These are phyloP conservation scores for Schizonepeta tenuifolia DNA, from an alignment of 257 asterid genomes.

Conservation along the genomic window DNA sequence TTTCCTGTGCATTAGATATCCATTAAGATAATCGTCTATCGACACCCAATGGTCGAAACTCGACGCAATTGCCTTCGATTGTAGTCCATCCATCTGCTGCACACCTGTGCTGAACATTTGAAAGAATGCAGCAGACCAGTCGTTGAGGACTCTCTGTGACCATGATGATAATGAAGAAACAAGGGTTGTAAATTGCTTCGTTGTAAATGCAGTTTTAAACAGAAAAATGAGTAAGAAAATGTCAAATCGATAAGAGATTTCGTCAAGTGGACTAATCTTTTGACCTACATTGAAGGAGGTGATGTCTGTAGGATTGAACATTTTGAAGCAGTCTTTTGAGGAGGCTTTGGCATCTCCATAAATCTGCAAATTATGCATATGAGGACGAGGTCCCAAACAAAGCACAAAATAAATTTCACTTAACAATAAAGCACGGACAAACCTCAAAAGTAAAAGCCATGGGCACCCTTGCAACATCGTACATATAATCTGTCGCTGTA, in stretches of 20 bases:
- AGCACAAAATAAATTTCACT: slow-evolving; percentile 10
- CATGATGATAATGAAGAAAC: slow-evolving; percentile 11
- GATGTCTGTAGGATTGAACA: slow-evolving; percentile 93
- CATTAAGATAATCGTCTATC: slow-evolving; percentile 87
- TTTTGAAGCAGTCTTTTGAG: slow-evolving; percentile 86
- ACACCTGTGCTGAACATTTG: slow-evolving; percentile 77
- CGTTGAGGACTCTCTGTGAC: slow-evolving; percentile 78
- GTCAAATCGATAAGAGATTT: background rate
- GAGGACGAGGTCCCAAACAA: slow-evolving; percentile 8
- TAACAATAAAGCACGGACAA: slow-evolving; percentile 26
- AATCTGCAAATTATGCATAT: slow-evolving; percentile 56
- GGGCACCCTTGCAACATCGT: slow-evolving; percentile 89
- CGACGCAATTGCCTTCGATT: slow-evolving; percentile 52
- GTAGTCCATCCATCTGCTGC: slow-evolving; percentile 67
- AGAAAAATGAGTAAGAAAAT: background rate
- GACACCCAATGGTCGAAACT: slow-evolving; percentile 72
- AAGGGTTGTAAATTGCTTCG: background rate
- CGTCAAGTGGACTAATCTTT: background rate
- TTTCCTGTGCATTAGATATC: slow-evolving; percentile 80
- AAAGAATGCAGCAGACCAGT: slow-evolving; percentile 93
- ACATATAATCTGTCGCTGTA: slow-evolving; percentile 97
- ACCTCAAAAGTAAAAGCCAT: slow-evolving; percentile 99
- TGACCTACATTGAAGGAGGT: slow-evolving; percentile 78
- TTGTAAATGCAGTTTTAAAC: background rate
- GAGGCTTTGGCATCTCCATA: slow-evolving; percentile 91